Evolutionary conservation across 345 rosid species (phyloP).

Genomic region (Limnanthes douglasii): DNA sequence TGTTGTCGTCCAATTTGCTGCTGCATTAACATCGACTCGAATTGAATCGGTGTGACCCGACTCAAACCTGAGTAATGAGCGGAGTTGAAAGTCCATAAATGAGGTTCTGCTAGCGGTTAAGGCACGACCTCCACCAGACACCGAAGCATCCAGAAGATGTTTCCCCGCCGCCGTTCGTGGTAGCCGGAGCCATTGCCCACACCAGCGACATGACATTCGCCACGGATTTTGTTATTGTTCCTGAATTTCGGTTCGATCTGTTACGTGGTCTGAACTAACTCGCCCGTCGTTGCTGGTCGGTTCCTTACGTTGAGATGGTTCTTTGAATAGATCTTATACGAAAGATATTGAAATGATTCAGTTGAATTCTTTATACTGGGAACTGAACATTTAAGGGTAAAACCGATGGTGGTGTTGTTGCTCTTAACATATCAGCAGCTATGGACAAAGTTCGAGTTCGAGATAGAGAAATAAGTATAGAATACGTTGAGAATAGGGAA

Average conservation of each 20-base stretch:
- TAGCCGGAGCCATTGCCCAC: conserved; percentile 58
- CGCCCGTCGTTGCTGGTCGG: conserved; percentile 2
- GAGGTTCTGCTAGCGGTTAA: conserved; percentile 17
- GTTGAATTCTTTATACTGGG: neutral
- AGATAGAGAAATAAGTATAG: too few species aligned
- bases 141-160: conserved; percentile 69
- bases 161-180: conserved; percentile 51
- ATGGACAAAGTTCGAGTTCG: neutral
- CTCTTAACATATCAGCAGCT: conserved; percentile 9
- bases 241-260: conserved; percentile 17
- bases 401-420: conserved; percentile 5
- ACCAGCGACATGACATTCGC: too few species aligned
- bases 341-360: conserved; percentile 1
- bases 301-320: neutral
- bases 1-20: conserved; percentile 38
- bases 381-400: neutral
- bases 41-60: conserved; percentile 27
- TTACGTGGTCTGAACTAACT: conserved; percentile 24
- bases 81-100: conserved; percentile 47
- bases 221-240: conserved; percentile 21
- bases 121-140: conserved; percentile 26
- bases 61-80: conserved; percentile 23
- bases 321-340: conserved; percentile 10
- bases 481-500: too few species aligned
- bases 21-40: conserved; percentile 44